Conservation (phyloP, 192 early-diverging fungal genomes). For the Gonapodya prolifera region DNA sequence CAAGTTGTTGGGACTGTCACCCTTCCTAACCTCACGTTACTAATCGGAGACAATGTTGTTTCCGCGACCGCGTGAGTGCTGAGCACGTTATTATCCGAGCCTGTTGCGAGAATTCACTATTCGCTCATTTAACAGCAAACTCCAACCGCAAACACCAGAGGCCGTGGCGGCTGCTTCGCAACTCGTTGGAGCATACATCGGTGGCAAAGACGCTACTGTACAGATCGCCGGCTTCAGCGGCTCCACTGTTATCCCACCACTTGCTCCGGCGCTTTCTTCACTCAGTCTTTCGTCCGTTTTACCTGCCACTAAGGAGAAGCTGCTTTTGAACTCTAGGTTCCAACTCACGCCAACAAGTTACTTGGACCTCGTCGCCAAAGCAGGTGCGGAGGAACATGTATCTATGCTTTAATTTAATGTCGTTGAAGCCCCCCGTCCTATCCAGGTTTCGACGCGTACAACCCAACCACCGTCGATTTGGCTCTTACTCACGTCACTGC, state of each 20-base stretch:
- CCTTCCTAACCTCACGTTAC: constrained; percentile 21
- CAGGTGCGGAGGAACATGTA: no score
- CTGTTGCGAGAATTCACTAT: background rate
- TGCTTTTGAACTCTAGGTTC: background rate
- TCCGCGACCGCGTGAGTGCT: constrained; percentile 16
- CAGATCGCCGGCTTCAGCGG: background rate
- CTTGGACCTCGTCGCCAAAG: background rate
- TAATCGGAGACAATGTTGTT: constrained; percentile 25
- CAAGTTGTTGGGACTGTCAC: background rate
- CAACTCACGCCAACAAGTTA: background rate
- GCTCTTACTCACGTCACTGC: background rate
- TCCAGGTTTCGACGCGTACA: background rate
- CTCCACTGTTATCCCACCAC: background rate
- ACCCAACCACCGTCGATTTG: background rate
- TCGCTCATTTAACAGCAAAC: background rate
- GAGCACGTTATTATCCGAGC: background rate
- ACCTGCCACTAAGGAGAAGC: background rate
- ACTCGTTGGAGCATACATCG: background rate
- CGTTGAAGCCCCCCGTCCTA: no score
- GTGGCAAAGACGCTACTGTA: background rate
- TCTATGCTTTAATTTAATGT: no score
- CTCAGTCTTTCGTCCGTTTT: background rate
- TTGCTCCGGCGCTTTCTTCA: background rate
- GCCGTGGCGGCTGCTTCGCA: background rate
- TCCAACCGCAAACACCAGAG: background rate